phyloP scores from a whole-genome alignment of 129 eudicot genomes.

The Centrapalus pauciflorus region DNA sequence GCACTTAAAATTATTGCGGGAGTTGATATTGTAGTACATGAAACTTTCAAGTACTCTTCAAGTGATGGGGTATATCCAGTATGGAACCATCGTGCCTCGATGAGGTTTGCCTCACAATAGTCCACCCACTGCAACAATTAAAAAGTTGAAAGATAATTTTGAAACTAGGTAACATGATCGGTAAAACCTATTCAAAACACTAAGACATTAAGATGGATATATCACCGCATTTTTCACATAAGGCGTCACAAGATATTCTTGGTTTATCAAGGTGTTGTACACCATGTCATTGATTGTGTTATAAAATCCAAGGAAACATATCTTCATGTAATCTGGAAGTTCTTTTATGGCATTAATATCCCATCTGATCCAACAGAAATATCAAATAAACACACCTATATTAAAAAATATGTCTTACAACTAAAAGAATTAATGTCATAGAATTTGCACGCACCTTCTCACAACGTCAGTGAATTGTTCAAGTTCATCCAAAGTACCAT shows the following conservation, averaged over 20 bases:
- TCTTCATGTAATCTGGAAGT: not conserved
- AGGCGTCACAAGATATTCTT: conserved; percentile 16
- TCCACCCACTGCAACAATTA: conserved; percentile 42
- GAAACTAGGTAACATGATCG: too few relatives aligned
- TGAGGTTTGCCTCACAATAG: conserved; percentile 21
- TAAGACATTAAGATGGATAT: too few relatives aligned
- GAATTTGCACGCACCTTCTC: conserved; percentile 13
- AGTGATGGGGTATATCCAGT: conserved; percentile 31
- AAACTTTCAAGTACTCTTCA: conserved; percentile 33
- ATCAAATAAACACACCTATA: too few relatives aligned
- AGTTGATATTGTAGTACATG: conserved; percentile 26
- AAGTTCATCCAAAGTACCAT: too few relatives aligned
- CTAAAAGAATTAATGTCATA: not conserved
- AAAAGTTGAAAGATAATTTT: too few relatives aligned
- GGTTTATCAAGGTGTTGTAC: conserved; percentile 22
- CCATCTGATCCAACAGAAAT: not conserved
- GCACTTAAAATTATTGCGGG: conserved; percentile 18
- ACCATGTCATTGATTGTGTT: conserved; percentile 31
- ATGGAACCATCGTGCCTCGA: conserved; percentile 43
- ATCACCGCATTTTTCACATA: conserved; percentile 8
- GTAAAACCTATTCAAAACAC: too few relatives aligned
- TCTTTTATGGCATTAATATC: not conserved
- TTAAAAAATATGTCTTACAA: not conserved
- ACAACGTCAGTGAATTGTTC: conserved; percentile 36
- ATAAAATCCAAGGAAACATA: conserved; percentile 30